phyloP scores from a whole-genome alignment of 2,329 filamentous ascomycete genomes.

The Claviceps sp. region DNA sequence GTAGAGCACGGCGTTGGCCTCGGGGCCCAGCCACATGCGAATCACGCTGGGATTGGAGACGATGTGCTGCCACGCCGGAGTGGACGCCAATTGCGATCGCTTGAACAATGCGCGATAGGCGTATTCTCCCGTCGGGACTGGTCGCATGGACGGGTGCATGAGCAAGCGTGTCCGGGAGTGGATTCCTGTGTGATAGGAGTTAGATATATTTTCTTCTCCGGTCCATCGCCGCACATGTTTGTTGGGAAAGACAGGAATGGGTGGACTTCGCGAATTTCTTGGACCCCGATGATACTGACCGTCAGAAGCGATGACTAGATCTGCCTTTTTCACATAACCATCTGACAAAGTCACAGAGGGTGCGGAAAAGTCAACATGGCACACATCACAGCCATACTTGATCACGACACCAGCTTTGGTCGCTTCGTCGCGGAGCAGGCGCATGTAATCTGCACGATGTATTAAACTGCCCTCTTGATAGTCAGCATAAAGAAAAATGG shows the following conservation, averaged over 20 bases:
- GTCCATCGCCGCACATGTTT: neutral
- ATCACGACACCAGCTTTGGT: slow-evolving; percentile 3
- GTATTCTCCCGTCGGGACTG: slow-evolving; percentile 2
- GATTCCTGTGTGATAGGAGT: slow-evolving; percentile 1
- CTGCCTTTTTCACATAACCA: slow-evolving; percentile 5
- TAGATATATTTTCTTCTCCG: neutral
- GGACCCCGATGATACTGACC: neutral
- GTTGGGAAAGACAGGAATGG: neutral
- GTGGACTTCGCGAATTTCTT: neutral
- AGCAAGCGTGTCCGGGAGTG: slow-evolving; percentile 5
- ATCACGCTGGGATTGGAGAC: neutral
- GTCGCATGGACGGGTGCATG: slow-evolving; percentile 5
- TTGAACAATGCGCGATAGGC: slow-evolving; percentile 7
- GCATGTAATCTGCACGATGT: slow-evolving; percentile 8
- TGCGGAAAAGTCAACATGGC: slow-evolving; percentile 3
- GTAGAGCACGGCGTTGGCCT: slow-evolving; percentile 5
- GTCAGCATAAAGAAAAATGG: neutral
- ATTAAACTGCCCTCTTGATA: slow-evolving; percentile 1
- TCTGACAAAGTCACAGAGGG: slow-evolving; percentile 3
- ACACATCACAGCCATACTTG: slow-evolving; percentile 5
- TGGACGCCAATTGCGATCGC: slow-evolving; percentile 2
- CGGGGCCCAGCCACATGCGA: slow-evolving; percentile 6
- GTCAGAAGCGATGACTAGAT: slow-evolving; percentile 8
- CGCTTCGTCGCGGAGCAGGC: slow-evolving; percentile 7
- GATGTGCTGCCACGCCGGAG: neutral